phyloP scores from a whole-genome alignment of 1,284 basidiomycete species.

The Ceratobasidium papillatum region DNA sequence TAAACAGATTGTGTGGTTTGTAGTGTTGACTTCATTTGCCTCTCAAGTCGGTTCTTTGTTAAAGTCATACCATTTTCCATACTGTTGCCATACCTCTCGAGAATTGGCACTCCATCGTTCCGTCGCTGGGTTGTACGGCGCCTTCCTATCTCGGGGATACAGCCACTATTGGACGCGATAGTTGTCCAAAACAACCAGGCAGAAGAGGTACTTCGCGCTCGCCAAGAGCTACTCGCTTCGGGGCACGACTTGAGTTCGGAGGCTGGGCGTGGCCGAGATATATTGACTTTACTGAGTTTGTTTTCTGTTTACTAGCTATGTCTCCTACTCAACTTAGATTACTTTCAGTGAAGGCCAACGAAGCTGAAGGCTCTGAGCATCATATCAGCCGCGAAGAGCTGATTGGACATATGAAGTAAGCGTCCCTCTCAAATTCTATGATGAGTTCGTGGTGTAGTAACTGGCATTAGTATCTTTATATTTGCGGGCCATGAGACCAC shows the following conservation, averaged over 20 bases:
- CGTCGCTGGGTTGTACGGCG: conserved; percentile 59
- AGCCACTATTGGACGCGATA: conserved; percentile 58
- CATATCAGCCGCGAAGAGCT: conserved; percentile 55
- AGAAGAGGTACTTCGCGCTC: conserved; percentile 54
- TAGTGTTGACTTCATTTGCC: background rate
- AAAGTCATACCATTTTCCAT: conserved; percentile 4
- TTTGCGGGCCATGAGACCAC: conserved; percentile 58
- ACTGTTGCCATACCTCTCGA: conserved; percentile 16
- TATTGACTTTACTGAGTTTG: conserved; percentile 59
- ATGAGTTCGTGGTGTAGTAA: background rate
- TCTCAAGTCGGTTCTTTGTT: background rate
- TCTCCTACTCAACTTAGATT: background rate
- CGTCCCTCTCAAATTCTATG: background rate
- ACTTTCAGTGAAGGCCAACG: conserved; percentile 56
- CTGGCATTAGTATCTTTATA: conserved; percentile 48
- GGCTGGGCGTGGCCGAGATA: conserved; percentile 55
- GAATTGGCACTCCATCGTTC: conserved; percentile 52
- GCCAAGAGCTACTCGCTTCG: conserved; percentile 42
- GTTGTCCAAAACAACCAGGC: conserved; percentile 61
- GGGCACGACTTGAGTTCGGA: conserved; percentile 46
- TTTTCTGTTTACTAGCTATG: background rate
- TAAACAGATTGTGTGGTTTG: background rate
- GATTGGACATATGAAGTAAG: conserved; percentile 61
- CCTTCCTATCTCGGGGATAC: conserved; percentile 56
- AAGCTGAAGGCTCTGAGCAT: conserved; percentile 50